Evolutionary conservation across 1,284 basidiomycete genomes (phyloP), one percentile per base, ranked within the genome.

Genomic region (Fomes fomentarius): DNA sequence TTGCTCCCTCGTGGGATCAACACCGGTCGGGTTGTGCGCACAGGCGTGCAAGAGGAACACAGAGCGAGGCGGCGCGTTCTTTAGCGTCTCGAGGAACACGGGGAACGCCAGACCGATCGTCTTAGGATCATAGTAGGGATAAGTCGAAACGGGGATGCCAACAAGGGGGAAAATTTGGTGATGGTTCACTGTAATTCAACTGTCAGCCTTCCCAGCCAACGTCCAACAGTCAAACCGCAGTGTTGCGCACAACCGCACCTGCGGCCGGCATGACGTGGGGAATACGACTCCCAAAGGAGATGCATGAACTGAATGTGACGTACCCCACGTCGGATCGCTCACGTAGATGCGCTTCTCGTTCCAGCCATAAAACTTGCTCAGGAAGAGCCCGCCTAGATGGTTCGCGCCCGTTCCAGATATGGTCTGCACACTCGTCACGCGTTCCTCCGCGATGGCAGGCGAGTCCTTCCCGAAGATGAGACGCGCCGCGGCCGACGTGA

Each of bases 321-420:
- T 65, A 94, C 93, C 86, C 96, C 96, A 98, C 26, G 96, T 97
- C 31, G 95, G 95, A 70, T 94, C 85, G 68, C 91, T 93, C 64
- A 98, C 69, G 72, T 87, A 94, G 58, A 96, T 76, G 63, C 82
- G 80, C 64, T 86, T 86, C 46, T 80, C 74, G 40, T 81, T 83
- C 60, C 64, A 94, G 35, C 77, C 73, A 74, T 96, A 98, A 74
- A 94, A 96, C 50, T 83, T 83, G 56, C 86, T 85, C 55, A 99
- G 76, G 79, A 99, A 98, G 43, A 93, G 76, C 1, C 88, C 94
- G 26, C 89, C 97, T 26, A 98, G 79, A 71, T 97, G 94, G 73
- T 98, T 93, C 46, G 95, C 96, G 54, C 97, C 96, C 1, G 96
- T 98, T 31, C 96, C 92, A 15, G 95, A 97, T 64, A 97, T 91